Conservation (phyloP, 2,329 filamentous ascomycete genomes). For the Cercospora brassicicola region DNA sequence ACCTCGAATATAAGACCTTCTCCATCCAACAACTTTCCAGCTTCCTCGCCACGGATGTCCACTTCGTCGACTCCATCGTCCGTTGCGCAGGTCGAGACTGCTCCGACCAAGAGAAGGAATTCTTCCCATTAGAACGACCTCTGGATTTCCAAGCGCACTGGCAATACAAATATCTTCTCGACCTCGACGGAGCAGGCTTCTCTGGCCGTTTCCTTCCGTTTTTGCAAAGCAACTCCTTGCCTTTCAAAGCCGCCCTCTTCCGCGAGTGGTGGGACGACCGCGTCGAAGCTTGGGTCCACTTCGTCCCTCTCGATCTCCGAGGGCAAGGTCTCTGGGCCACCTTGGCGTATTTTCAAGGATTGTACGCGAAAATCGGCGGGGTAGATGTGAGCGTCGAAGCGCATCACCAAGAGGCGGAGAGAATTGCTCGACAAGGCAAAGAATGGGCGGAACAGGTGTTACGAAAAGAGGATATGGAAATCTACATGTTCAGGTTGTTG, state of each 20-base stretch:
- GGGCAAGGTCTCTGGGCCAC: conserved; percentile 73
- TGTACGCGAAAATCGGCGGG: conserved; percentile 39
- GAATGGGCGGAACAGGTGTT: conserved; percentile 65
- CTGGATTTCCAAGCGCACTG: conserved; percentile 60
- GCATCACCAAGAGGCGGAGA: conserved; percentile 52
- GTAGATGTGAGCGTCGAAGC: conserved; percentile 48
- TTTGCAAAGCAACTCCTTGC: conserved; percentile 65
- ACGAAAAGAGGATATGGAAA: conserved; percentile 72
- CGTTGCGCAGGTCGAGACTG: conserved; percentile 60
- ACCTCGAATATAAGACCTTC: conserved; percentile 59
- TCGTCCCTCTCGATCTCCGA: conserved; percentile 72
- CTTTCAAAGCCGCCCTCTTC: conserved; percentile 71
- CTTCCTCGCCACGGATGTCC: conserved; percentile 57
- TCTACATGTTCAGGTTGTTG: conserved; percentile 75
- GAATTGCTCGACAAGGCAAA: conserved; percentile 66
- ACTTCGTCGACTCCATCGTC: conserved; percentile 59
- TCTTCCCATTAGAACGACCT: conserved; percentile 47
- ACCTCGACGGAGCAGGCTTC: conserved; percentile 68
- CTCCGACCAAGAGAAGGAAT: conserved; percentile 53
- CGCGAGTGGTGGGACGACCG: conserved; percentile 77
- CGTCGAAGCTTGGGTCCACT: conserved; percentile 74
- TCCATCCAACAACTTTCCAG: conserved; percentile 56
- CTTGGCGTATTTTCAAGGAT: conserved; percentile 70
- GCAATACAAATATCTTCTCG: conserved; percentile 68
- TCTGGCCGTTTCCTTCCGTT: conserved; percentile 66